A percentile compares a stretch with the other conserved stretches of the same genome.
Evolutionary conservation across 2,329 filamentous ascomycete species (phyloP).

Genomic region (Hansfordia pulvinata): DNA sequence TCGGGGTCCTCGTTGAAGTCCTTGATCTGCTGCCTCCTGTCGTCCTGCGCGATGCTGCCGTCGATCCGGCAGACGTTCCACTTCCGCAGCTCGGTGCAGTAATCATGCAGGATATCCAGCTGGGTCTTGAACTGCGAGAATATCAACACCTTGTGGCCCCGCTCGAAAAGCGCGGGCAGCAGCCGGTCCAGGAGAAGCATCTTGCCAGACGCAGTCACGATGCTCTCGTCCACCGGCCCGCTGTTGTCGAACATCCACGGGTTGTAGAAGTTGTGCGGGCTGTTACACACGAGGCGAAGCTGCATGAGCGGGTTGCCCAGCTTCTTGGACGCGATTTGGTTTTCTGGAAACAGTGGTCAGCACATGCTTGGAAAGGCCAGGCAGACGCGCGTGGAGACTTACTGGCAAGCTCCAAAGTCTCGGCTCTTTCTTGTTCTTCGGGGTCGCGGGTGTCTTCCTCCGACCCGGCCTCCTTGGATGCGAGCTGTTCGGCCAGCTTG

Average conservation of each 20-base stretch:
- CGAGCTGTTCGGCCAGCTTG: conserved; percentile 53
- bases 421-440: conserved; percentile 51
- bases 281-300: conserved; percentile 82
- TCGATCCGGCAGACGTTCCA: conserved; percentile 88
- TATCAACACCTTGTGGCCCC: conserved; percentile 81
- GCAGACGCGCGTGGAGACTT: conserved; percentile 21
- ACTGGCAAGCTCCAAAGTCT: conserved; percentile 66
- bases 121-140: conserved; percentile 96
- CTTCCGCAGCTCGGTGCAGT: conserved; percentile 60
- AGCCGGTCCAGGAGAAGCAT: conserved; percentile 89
- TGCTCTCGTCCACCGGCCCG: conserved; percentile 56
- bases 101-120: conserved; percentile 80
- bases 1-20: conserved; percentile 55
- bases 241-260: conserved; percentile 57
- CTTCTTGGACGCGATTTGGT: conserved; percentile 82
- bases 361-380: not conserved
- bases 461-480: conserved; percentile 23
- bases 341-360: conserved; percentile 36
- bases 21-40: conserved; percentile 57
- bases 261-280: conserved; percentile 92
- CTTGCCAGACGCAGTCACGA: conserved; percentile 83
- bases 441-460: conserved; percentile 22
- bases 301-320: conserved; percentile 89
- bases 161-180: conserved; percentile 57
- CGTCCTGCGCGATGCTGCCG: conserved; percentile 65